A percentile compares a stretch with the other conserved stretches of the same genome.
These are phyloP conservation scores for Ascochyta lentis DNA, from an alignment of 2,329 filamentous ascomycete species.

Conservation along the genomic window DNA sequence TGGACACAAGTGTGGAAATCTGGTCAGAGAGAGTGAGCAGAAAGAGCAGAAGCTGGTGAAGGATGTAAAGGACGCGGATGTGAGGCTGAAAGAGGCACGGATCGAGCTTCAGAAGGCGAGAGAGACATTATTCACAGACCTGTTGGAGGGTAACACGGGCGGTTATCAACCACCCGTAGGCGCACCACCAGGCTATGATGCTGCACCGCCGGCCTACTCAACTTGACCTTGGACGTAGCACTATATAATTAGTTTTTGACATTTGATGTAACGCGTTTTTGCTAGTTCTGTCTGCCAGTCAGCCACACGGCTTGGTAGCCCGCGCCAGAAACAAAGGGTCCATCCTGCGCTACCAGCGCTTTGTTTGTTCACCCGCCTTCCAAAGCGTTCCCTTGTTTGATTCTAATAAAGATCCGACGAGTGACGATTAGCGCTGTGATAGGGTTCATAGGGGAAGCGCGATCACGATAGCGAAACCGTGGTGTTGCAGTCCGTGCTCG, in stretches of 20 bases:
- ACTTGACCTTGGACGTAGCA: not conserved
- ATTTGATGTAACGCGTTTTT: too few species aligned
- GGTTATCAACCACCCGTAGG: conserved; percentile 4
- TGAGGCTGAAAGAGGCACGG: conserved; percentile 38
- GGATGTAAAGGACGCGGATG: conserved; percentile 38
- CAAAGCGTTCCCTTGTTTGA: not conserved
- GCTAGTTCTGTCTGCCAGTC: too few species aligned
- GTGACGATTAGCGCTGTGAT: not conserved
- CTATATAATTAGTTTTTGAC: not conserved
- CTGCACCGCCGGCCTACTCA: conserved; percentile 12
- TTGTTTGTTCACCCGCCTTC: too few species aligned
- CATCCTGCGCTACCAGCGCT: too few species aligned
- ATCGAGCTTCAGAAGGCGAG: conserved; percentile 55
- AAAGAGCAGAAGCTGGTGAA: conserved; percentile 32
- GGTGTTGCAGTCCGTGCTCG: conserved; percentile 19
- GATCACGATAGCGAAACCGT: conserved; percentile 4
- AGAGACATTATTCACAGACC: conserved; percentile 51
- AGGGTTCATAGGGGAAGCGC: not conserved
- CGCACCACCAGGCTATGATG: conserved; percentile 6
- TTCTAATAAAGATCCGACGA: not conserved
- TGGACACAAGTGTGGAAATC: conserved; percentile 35
- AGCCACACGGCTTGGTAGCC: too few species aligned
- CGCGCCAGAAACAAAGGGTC: too few species aligned
- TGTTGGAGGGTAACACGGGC: conserved; percentile 22
- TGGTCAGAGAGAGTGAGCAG: conserved; percentile 45